Evolutionary conservation across 2,329 filamentous ascomycete genomes (phyloP), one percentile per base, ranked within the genome.

Genomic region (Sclerotinia nivalis): DNA sequence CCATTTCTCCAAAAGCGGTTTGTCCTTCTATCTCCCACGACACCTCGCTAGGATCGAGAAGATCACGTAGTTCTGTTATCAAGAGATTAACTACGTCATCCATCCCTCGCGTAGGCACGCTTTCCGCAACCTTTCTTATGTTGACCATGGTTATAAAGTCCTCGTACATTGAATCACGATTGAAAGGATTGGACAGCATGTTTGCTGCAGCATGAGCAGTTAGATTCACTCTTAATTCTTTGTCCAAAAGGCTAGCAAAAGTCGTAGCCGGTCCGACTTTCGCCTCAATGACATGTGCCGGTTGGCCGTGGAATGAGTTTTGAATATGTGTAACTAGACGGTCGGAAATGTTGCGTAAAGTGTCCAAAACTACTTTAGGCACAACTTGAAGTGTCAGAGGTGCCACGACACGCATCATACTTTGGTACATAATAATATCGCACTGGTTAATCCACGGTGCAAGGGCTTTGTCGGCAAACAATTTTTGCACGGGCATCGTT

Each of bases 391-490:
- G 85, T 5, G 93, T 96, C 54, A 98, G 84, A n/a, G 90, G 89
- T 1, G 92, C 91, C 54, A 98, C 89, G 72, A 97, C 96, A 68
- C 91, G 90, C 82, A 97, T 93, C 91, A 98, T 97, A 74, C 94
- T 93, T 79, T 98, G 93, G 79, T 99, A 99, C 82, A 97, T 92
- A 47, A 95, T 86, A 82, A 96, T 96, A 79, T 99, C 96, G 78
- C 93, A 97, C 79, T 97, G 91, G 78, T 96, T 92, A 72, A 99
- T 96, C 96, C 96, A 99, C 1, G 91, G 87, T 3, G 93, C 93
- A 69, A 98, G 83, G 69, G 89, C 89, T 2, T 91, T 89, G 76
- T 97, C 89, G 20, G 89, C 89, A 76, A 99, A 91, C 2, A 99
- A 83, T 80, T 96, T 97, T 80, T 97, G 93, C 4, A 98, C 95